Conservation (phyloP, 805 yeast genomes). For the Pichia cephalocereana region DNA sequence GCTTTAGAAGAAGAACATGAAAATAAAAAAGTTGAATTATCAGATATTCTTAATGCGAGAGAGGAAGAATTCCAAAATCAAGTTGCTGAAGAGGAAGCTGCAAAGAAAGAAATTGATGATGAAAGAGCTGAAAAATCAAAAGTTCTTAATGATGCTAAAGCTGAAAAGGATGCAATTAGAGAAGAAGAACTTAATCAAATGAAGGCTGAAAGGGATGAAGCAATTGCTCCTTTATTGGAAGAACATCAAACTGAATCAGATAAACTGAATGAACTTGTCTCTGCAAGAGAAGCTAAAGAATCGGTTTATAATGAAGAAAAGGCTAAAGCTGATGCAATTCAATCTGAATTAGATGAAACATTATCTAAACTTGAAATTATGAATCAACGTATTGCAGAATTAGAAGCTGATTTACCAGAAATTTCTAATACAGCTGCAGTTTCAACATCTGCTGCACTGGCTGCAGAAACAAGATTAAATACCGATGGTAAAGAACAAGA, state of each 20-base stretch:
- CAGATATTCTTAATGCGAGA: constrained; percentile 29
- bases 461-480: constrained; percentile 14
- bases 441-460: constrained; percentile 22
- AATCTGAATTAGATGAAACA: constrained; percentile 34
- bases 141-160: constrained; percentile 34
- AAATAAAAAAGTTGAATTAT: constrained; percentile 26
- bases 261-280: constrained; percentile 40
- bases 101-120: constrained; percentile 31
- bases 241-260: constrained; percentile 42
- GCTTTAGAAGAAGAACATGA: constrained; percentile 35
- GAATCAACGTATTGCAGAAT: constrained; percentile 30
- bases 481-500: constrained; percentile 9
- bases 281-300: constrained; percentile 38
- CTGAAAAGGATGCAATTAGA: constrained; percentile 35
- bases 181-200: constrained; percentile 35
- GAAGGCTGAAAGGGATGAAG: constrained; percentile 45
- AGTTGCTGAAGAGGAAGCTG: constrained; percentile 31
- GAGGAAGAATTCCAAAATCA: constrained; percentile 34
- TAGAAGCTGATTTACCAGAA: constrained; percentile 26
- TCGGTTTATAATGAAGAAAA: constrained; percentile 37
- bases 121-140: constrained; percentile 37
- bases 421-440: constrained; percentile 13
- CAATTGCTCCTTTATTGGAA: constrained; percentile 44
- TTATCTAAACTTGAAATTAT: constrained; percentile 35
- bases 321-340: constrained; percentile 35